phyloP scores from a whole-genome alignment of 345 rosid species.

The Citropsis articulata region DNA sequence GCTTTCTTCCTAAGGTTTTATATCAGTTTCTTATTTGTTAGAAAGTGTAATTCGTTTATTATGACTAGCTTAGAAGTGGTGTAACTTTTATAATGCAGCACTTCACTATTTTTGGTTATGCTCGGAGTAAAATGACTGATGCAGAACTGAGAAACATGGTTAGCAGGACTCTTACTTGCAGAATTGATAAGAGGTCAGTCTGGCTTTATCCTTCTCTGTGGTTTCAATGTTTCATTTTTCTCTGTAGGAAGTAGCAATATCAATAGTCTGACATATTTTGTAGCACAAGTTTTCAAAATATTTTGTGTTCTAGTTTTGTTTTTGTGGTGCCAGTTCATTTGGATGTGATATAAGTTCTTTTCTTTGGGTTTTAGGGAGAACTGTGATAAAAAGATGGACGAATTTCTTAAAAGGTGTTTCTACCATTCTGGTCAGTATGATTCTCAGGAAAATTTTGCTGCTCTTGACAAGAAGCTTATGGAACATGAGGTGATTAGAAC shows the following conservation, averaged over 20 bases:
- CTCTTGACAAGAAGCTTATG: conserved; percentile 75
- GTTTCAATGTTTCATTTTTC: not conserved
- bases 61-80: not conserved
- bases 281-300: not conserved
- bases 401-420: conserved; percentile 92
- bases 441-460: conserved; percentile 70
- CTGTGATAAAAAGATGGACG: conserved; percentile 90
- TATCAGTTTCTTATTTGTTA: conserved; percentile 8
- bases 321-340: not conserved
- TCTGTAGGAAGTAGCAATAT: not conserved
- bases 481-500: conserved; percentile 70
- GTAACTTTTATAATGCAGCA: conserved; percentile 49
- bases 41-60: not conserved
- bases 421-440: conserved; percentile 98
- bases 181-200: conserved; percentile 88
- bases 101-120: conserved; percentile 88
- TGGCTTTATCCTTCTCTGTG: not conserved
- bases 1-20: conserved; percentile 81
- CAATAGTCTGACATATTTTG: not conserved
- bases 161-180: conserved; percentile 94
- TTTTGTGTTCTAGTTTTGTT: not conserved
- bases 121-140: conserved; percentile 97
- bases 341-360: conserved; percentile 11
- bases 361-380: conserved; percentile 64
- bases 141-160: conserved; percentile 90